Evolutionary conservation across 202 grass and related monocot genomes (phyloP).

Genomic region (Carex arenaria): DNA sequence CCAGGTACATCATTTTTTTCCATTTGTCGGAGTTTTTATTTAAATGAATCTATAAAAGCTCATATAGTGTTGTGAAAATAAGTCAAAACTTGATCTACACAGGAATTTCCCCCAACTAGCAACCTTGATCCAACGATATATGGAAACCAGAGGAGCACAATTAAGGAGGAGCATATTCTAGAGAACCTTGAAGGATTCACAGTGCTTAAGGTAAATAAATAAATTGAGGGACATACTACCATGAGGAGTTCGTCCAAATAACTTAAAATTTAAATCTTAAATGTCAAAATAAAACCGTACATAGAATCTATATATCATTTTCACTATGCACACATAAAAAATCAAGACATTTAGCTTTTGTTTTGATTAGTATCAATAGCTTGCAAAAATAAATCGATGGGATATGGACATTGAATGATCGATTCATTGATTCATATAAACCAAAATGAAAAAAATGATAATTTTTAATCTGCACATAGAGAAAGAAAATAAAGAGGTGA

Average conservation of each 20-base stretch:
- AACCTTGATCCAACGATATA: conserved; percentile 56
- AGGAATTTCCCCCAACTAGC: conserved; percentile 78
- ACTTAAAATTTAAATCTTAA: too few species aligned
- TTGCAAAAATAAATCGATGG: too few species aligned
- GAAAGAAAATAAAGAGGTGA: too few species aligned
- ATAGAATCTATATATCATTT: too few species aligned
- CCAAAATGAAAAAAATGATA: too few species aligned
- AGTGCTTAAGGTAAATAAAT: conserved; percentile 45
- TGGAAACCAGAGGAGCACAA: conserved; percentile 75
- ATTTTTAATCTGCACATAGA: too few species aligned
- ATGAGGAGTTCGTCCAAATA: not conserved
- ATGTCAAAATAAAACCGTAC: too few species aligned
- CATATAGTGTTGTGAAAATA: not conserved
- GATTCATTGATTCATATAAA: too few species aligned
- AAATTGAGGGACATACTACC: not conserved
- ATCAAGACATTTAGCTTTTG: too few species aligned
- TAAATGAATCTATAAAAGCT: not conserved
- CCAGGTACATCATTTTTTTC: conserved; percentile 28
- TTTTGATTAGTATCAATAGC: too few species aligned
- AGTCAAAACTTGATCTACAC: not conserved
- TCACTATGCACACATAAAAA: too few species aligned
- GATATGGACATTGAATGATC: too few species aligned
- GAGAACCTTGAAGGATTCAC: conserved; percentile 58
- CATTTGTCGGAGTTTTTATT: not conserved
- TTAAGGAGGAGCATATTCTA: conserved; percentile 60